Percentiles rank a stretch among this genome's conserved stretches.
These are phyloP conservation scores for Pseudoperonospora humuli DNA, from an alignment of 352 stramenopile species.

Conservation along the genomic window DNA sequence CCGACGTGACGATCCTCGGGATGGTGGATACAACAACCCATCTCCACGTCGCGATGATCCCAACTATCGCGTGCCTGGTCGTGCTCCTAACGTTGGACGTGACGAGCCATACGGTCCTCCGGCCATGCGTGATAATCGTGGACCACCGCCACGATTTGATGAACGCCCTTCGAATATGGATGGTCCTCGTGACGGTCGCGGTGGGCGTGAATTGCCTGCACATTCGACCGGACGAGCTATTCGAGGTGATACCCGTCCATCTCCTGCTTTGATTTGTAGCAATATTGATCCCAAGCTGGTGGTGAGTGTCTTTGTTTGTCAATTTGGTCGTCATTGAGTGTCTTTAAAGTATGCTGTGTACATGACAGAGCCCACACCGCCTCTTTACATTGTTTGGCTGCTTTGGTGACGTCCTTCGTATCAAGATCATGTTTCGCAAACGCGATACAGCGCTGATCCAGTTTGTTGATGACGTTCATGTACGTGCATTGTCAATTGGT, in stretches of 20 bases:
- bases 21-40: conserved; percentile 13
- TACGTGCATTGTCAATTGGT: conserved; percentile 21
- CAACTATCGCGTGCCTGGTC: conserved; percentile 8
- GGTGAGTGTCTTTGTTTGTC: conserved; percentile 25
- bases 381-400: conserved; percentile 81
- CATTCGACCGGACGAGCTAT: conserved; percentile 59
- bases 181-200: conserved; percentile 19
- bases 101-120: conserved; percentile 20
- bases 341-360: neutral
- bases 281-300: conserved; percentile 64
- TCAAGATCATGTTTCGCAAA: conserved; percentile 86
- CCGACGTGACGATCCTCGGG: conserved; percentile 11
- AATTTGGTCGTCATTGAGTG: neutral
- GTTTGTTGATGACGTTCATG: conserved; percentile 67
- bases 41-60: conserved; percentile 16
- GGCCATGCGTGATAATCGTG: conserved; percentile 13
- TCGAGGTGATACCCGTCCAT: conserved; percentile 44
- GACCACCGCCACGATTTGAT: conserved; percentile 14
- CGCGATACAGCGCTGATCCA: conserved; percentile 76
- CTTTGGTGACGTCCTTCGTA: conserved; percentile 73
- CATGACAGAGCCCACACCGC: conserved; percentile 40
- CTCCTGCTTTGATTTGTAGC: conserved; percentile 76
- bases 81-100: conserved; percentile 8
- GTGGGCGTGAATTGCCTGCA: conserved; percentile 26
- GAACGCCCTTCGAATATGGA: conserved; percentile 17